Base-by-base conservation (phyloP, 495 filamentous ascomycete genomes). In the Talaromyces wortmannii region DNA sequence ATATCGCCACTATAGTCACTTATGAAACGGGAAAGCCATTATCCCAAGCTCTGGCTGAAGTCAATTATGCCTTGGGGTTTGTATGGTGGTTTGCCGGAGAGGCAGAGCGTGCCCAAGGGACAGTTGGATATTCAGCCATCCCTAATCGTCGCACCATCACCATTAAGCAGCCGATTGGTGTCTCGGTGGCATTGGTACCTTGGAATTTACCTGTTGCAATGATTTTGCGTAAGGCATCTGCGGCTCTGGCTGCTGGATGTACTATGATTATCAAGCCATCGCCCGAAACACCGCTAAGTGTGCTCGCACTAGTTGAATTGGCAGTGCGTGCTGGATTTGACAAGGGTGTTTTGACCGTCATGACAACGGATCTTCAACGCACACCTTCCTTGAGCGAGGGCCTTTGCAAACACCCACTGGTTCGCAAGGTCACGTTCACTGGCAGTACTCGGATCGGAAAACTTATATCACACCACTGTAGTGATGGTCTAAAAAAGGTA, bases 341-440 rank as follows among this genome's bases (percentile, higher is more conserved):
- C 3, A 67, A 76, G 4, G 81, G 81, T 6, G 79, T 81, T 7
- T 66, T 83, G 53, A 83, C 82, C 58, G 67, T 84, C 36, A 60
- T 84, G 32, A 83, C 81, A 0, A 76, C 72, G 0, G 78, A 79
- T 48, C 61, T 88, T 29, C 74, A 80, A 12, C 87, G 87, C 52
- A 89, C 85, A 0, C 81, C 83, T 10, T 58, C 78, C 3, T 72
- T 89, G 48, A 85, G 83, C 55, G 78, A 83, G 60, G 79, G 84
- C 4, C 73, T 90, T 32, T 88, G 85, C 59, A 76, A 78, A 31
- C 84, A 86, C 50, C 74, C 77, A 3, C 72, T 78, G 5, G 79
- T 90, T 5, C 82, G 83, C 65, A 89, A 90, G 61, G 80, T 90
- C 47, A 84, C 85, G 0, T 90, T 90, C 66, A 90, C 87, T 3